Evolutionary conservation across 2,329 filamentous ascomycete genomes (phyloP).

Genomic region (Neospermospora avenae): DNA sequence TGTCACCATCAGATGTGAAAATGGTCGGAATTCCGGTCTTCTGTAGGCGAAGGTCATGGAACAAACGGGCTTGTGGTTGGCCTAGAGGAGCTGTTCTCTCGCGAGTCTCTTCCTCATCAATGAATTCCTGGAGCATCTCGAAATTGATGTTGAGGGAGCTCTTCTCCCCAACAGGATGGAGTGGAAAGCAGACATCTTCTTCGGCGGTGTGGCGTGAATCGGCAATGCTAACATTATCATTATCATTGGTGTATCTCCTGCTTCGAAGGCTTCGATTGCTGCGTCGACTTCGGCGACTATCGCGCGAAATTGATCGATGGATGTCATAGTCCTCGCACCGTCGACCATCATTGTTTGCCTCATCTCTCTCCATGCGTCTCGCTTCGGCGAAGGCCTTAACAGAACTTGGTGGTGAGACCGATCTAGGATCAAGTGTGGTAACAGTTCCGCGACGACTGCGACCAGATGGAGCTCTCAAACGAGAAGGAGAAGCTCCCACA

Average conservation of each 20-base stretch:
- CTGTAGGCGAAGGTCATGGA: conserved; percentile 33
- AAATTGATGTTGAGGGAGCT: conserved; percentile 84
- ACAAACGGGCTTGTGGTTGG: conserved; percentile 32
- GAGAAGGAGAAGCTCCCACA: conserved; percentile 40
- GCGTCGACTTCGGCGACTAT: conserved; percentile 57
- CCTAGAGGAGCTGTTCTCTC: conserved; percentile 36
- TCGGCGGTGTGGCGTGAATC: conserved; percentile 70
- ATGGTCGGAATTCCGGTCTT: conserved; percentile 17
- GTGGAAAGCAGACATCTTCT: conserved; percentile 84
- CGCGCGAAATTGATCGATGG: conserved; percentile 68
- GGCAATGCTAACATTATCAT: conserved; percentile 58
- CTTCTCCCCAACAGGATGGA: conserved; percentile 65
- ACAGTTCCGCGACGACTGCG: conserved; percentile 51
- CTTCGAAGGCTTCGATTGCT: conserved; percentile 54
- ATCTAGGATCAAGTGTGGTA: conserved; percentile 59
- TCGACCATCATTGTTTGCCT: conserved; percentile 79
- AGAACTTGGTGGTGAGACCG: conserved; percentile 87
- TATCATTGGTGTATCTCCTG: conserved; percentile 57
- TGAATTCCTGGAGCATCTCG: conserved; percentile 90
- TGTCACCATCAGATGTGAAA: conserved; percentile 52
- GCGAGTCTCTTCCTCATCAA: conserved; percentile 59
- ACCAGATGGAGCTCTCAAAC: conserved; percentile 29
- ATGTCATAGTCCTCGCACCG: conserved; percentile 65
- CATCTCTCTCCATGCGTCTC: conserved; percentile 73
- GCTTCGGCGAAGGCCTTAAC: conserved; percentile 96